Evolutionary conservation across 2,329 filamentous ascomycete genomes (phyloP).

Genomic region (Botrytis paeoniae): DNA sequence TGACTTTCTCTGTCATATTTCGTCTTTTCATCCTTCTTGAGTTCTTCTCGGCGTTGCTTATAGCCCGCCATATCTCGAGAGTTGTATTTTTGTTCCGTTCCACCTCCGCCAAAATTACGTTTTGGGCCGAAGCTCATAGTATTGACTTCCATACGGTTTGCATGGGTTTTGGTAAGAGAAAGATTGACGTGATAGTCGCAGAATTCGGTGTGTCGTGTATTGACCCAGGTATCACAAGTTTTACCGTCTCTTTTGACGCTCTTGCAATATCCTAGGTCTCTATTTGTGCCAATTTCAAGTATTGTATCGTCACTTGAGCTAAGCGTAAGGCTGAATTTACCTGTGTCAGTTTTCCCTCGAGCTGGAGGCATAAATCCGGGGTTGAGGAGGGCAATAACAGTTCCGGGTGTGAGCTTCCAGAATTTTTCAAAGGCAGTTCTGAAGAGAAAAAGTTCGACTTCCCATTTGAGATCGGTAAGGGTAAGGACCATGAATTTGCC

Average conservation of each 20-base stretch:
- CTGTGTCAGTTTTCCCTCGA: conserved; percentile 69
- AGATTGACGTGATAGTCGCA: conserved; percentile 92
- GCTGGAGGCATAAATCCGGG: conserved; percentile 87
- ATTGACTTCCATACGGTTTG: conserved; percentile 76
- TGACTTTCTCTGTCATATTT: conserved; percentile 58
- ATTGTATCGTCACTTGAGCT: conserved; percentile 85
- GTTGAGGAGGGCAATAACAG: conserved; percentile 87
- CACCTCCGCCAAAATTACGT: conserved; percentile 36
- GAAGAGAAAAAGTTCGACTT: conserved; percentile 90
- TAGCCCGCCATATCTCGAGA: conserved; percentile 29
- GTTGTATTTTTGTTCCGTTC: conserved; percentile 32
- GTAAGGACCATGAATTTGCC: conserved; percentile 93
- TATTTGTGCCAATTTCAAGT: conserved; percentile 79
- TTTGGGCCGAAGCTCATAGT: conserved; percentile 52
- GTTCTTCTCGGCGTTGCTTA: conserved; percentile 28
- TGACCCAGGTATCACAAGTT: conserved; percentile 79
- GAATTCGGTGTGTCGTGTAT: conserved; percentile 80
- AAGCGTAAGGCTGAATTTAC: conserved; percentile 80
- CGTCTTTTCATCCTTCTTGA: conserved; percentile 39
- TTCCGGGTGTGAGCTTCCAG: conserved; percentile 92
- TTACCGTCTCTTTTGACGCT: conserved; percentile 80
- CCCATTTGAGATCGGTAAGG: conserved; percentile 84
- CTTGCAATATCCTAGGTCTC: conserved; percentile 88
- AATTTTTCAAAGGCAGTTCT: conserved; percentile 86
- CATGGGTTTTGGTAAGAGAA: conserved; percentile 66